Conservation (phyloP, 2,329 filamentous ascomycete species). For the Neophaeococcomyces aloes region DNA sequence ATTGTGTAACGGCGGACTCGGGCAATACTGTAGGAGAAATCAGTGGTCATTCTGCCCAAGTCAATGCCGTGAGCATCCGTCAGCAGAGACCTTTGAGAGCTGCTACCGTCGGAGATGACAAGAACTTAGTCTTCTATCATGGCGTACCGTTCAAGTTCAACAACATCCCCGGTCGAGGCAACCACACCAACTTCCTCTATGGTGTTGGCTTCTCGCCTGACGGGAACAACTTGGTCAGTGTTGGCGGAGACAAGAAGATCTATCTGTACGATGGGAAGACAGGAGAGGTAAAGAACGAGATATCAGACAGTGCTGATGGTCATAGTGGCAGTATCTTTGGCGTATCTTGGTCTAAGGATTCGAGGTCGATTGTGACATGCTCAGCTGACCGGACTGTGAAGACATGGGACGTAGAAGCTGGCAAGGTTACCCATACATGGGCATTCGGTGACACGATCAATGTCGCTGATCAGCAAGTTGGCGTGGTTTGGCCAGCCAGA, state of each 20-base stretch:
- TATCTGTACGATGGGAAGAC: constrained; percentile 96
- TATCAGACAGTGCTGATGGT: constrained; percentile 60
- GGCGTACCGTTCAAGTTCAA: constrained; percentile 95
- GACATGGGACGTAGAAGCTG: constrained; percentile 80
- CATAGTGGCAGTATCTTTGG: constrained; percentile 91
- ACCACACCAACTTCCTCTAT: constrained; percentile 83
- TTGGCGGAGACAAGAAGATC: constrained; percentile 84
- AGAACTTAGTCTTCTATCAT: constrained; percentile 80
- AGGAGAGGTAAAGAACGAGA: constrained; percentile 65
- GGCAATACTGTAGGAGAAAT: constrained; percentile 95
- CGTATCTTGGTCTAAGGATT: constrained; percentile 81
- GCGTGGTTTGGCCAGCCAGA: constrained; percentile 78
- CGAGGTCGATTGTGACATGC: constrained; percentile 75
- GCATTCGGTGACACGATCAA: constrained; percentile 62
- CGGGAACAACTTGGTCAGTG: constrained; percentile 68
- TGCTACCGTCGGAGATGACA: constrained; percentile 84
- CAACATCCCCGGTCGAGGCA: constrained; percentile 53
- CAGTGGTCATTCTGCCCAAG: constrained; percentile 75
- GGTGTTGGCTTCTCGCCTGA: constrained; percentile 84
- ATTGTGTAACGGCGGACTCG: constrained; percentile 89
- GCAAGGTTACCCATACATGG: constrained; percentile 72
- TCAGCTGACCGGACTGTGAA: constrained; percentile 92
- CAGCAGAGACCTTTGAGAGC: constrained; percentile 84
- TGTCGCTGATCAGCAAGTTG: constrained; percentile 80
- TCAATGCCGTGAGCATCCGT: constrained; percentile 85